Base-by-base conservation (phyloP, 2,329 filamentous ascomycete genomes). In the Stagonosporopsis rhizophila region DNA sequence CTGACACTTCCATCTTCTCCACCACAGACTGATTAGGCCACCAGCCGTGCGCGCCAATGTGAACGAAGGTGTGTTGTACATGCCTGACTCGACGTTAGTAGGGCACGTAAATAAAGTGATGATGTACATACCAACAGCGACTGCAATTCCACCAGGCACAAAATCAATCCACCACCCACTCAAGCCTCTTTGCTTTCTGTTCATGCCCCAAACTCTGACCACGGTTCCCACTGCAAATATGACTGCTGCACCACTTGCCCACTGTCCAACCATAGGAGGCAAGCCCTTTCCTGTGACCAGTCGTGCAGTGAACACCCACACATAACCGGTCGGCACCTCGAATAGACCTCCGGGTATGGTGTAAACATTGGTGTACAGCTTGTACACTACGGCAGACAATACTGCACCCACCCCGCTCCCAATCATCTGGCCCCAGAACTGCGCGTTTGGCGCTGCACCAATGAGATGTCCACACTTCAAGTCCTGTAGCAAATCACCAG, bases 61-160 rank as follows among this genome's bases (percentile, higher is more conserved):
- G 72, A 99, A 99, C 0, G 92, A 96, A 0, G 95, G 95, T 0
- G 94, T 92, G 68, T 98, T 99, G 78, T 98, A 99, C 87, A 99
- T 99, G 44, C 95, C 89, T 89, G 22, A 4, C 4, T 6, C 5
- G 30, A 22, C 8, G 41, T 64, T 38, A 64, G 45, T 32, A 42
- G 17, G 7, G 9, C 6, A 52, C 20, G 17, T 11, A 27, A 2
- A 30, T 35, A 2, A 5, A 25, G 9, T 9, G 14, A 42, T 4
- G 20, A 27, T 14, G 28, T 17, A 79, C 84, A 75, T 77, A 89
- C 89, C 93, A 68, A 97, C 92, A 35, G 95, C 95, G 19, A 99
- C 94, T 2, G 95, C 94, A 68, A 99, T 97, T 0, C 95, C 95
- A 6, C 95, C 94, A 0, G 95, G 95, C 12, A 99, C 82, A 72